Conservation (phyloP, 2,329 filamentous ascomycete species). For the Metarhizium sp. region DNA sequence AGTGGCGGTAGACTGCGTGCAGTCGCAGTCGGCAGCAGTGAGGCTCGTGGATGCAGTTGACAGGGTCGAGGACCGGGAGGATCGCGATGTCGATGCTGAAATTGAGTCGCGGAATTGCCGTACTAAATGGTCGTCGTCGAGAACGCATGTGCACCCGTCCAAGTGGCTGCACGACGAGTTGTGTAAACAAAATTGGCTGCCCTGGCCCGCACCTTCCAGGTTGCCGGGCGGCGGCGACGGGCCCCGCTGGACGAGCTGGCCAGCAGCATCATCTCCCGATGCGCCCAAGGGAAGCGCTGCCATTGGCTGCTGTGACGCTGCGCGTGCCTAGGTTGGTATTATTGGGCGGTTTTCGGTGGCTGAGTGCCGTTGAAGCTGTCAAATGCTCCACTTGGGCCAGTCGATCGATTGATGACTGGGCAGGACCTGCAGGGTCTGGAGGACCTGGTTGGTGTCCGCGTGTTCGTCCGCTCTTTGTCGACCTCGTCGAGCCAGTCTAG, state of each 20-base stretch:
- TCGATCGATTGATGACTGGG: background rate
- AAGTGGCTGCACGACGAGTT: constrained; percentile 7
- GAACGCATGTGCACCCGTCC: constrained; percentile 13
- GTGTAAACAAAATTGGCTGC: constrained; percentile 37
- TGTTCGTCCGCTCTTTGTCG: too few species aligned
- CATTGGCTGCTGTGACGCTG: constrained; percentile 4
- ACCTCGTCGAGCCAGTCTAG: too few species aligned
- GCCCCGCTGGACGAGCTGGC: constrained; percentile 9
- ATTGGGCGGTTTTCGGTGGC: constrained; percentile 1
- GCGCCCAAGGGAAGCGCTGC: constrained; percentile 4
- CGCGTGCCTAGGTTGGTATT: background rate
- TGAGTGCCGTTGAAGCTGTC: background rate
- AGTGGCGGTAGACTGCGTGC: constrained; percentile 6
- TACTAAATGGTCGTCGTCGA: constrained; percentile 14
- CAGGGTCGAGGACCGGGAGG: background rate
- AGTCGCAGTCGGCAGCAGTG: constrained; percentile 1
- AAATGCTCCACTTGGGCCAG: background rate
- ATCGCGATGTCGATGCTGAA: constrained; percentile 14
- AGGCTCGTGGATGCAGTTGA: background rate
- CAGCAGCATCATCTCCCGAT: constrained; percentile 1
- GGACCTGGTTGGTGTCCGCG: too few species aligned
- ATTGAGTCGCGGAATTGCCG: constrained; percentile 15
- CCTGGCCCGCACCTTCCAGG: constrained; percentile 23
- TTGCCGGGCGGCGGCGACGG: constrained; percentile 26
- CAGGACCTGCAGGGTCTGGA: too few species aligned